A percentile compares a stretch with the other conserved stretches of the same genome.
Conservation (phyloP, 2,329 filamentous ascomycete species). For the Aspergillus fumigatiaffinis region DNA sequence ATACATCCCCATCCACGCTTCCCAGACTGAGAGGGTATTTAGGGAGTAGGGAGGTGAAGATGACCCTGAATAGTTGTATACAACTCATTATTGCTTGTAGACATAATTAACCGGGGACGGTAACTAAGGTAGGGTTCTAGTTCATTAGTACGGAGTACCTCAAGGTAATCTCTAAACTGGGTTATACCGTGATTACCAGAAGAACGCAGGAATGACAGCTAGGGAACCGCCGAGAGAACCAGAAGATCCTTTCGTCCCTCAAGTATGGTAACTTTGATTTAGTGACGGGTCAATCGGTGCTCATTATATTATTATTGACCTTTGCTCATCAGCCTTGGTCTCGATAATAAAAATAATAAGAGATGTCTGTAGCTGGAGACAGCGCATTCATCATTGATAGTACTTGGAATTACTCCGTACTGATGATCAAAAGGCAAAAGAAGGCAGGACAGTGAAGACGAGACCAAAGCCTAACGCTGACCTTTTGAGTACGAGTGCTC, state of each 20-base stretch:
- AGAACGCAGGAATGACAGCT: neutral
- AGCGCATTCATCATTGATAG: neutral
- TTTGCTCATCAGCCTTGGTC: neutral
- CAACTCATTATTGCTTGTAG: too few relatives aligned
- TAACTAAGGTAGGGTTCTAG: too few relatives aligned
- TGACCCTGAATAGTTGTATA: neutral
- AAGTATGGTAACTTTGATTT: conserved; percentile 17
- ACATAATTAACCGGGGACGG: too few relatives aligned
- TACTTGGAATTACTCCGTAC: neutral
- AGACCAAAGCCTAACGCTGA: too few relatives aligned
- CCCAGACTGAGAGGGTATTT: neutral
- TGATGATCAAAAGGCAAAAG: neutral
- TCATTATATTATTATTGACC: neutral
- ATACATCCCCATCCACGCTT: neutral
- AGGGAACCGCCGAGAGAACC: conserved; percentile 6
- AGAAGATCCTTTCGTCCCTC: conserved; percentile 8
- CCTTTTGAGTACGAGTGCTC: too few relatives aligned
- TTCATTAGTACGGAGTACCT: too few relatives aligned
- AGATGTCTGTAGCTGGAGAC: too few relatives aligned
- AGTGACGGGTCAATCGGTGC: conserved; percentile 10
- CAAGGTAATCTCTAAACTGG: too few relatives aligned
- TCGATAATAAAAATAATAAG: too few relatives aligned
- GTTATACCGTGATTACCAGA: too few relatives aligned
- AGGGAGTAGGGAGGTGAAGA: neutral
- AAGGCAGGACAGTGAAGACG: too few relatives aligned